A percentile compares a stretch with the other conserved stretches of the same genome.
These are phyloP conservation scores for Rhododendron kiyosumense DNA, from an alignment of 148 eudicot genomes.

Conservation along the genomic window DNA sequence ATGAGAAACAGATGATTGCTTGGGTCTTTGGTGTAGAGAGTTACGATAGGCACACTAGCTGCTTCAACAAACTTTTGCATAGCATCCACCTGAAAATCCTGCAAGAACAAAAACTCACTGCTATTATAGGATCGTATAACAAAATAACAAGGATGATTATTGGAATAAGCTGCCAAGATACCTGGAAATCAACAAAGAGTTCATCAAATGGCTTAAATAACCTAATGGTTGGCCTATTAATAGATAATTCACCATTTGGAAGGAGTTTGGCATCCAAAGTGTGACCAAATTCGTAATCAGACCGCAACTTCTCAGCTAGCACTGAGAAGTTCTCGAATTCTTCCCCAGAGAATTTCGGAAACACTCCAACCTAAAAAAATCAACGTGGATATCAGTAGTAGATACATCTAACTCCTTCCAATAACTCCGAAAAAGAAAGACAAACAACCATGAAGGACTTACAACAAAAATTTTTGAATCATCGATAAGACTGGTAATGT, in stretches of 20 bases:
- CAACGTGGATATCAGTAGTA: background rate
- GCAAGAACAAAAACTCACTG: slow-evolving; percentile 1
- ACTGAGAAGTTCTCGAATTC: slow-evolving; percentile 63
- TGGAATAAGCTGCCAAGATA: slow-evolving; percentile 7
- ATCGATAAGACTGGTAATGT: slow-evolving; percentile 29
- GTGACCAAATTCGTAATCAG: slow-evolving; percentile 69
- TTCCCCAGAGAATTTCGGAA: slow-evolving; percentile 67
- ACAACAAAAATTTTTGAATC: slow-evolving; percentile 49
- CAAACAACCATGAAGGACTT: slow-evolving; percentile 20
- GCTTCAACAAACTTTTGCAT: slow-evolving; percentile 53
- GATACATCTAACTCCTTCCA: background rate
- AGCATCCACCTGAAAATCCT: slow-evolving; percentile 67
- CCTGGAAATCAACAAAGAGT: slow-evolving; percentile 65
- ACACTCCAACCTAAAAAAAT: slow-evolving; percentile 58
- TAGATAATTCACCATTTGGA: slow-evolving; percentile 65
- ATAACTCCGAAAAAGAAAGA: background rate
- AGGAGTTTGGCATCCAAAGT: slow-evolving; percentile 61
- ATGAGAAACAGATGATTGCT: slow-evolving; percentile 43
- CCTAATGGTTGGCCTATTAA: slow-evolving; percentile 52
- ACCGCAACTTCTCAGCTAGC: slow-evolving; percentile 63
- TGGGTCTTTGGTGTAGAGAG: slow-evolving; percentile 44
- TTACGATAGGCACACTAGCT: slow-evolving; percentile 50
- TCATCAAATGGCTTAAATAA: slow-evolving; percentile 91
- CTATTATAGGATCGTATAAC: background rate
- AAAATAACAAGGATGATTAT: background rate